A percentile compares a stretch with the other conserved stretches of the same genome.
These are phyloP conservation scores for Aspergillus leporis DNA, from an alignment of 495 filamentous ascomycete species.

Conservation along the genomic window DNA sequence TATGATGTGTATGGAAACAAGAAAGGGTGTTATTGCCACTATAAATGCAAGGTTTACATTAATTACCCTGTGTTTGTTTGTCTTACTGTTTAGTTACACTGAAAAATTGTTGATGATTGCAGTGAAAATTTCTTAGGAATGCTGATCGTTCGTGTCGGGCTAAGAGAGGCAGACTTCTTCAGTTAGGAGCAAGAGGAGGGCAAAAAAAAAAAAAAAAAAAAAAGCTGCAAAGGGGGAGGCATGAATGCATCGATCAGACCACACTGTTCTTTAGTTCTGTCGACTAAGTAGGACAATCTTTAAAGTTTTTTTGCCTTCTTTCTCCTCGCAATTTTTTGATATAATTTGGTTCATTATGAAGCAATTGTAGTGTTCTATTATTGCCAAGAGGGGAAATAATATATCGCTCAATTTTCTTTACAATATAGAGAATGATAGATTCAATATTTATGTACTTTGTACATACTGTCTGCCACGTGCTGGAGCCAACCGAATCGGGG, in stretches of 20 bases:
- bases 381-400: too few relatives aligned
- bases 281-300: too few relatives aligned
- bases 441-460: too few relatives aligned
- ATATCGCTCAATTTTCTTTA: too few relatives aligned
- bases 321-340: too few relatives aligned
- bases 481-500: background rate
- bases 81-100: background rate
- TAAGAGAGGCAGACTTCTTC: background rate
- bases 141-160: background rate
- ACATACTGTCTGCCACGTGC: constrained; percentile 10
- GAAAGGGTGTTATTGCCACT: background rate
- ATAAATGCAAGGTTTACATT: too few relatives aligned
- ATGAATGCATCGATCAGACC: background rate
- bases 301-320: too few relatives aligned
- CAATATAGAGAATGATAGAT: too few relatives aligned
- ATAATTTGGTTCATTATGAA: too few relatives aligned
- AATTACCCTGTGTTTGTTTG: background rate
- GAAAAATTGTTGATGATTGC: background rate
- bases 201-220: background rate
- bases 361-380: too few relatives aligned
- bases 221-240: background rate
- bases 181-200: too few relatives aligned
- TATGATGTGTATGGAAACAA: background rate
- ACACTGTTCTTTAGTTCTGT: too few relatives aligned
- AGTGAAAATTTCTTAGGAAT: background rate